Evolutionary conservation across 2,329 filamentous ascomycete species (phyloP), one percentile per base, ranked within the genome.

Genomic region (Alternaria sp.): DNA sequence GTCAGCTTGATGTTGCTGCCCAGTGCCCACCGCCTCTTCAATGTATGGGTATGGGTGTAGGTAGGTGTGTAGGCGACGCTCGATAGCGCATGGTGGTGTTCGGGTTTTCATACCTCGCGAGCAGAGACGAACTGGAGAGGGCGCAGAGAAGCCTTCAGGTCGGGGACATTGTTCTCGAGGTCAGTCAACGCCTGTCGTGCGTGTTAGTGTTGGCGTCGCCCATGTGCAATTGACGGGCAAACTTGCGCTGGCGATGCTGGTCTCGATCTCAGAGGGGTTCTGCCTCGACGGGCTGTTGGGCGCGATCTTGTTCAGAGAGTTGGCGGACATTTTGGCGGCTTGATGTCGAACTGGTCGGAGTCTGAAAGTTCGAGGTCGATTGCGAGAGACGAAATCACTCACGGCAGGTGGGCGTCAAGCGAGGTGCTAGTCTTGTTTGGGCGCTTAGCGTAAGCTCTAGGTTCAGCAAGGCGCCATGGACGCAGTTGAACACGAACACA

Each of bases 41-140:
- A 70, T 74, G 69, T 64, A 62, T 57, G 53, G 32, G 49, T 65
- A 41, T 64, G 62, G 51, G 51, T 57, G 56, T 62, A 36, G 30
- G 63, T 65, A 63, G 63, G 66, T 67, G 65, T 68, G 58, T 70
- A 71, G 67, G 66, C 68, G 67, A 62, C 42, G 62, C 61, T 66
- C 65, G 67, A 70, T 64, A 70, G 71, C 71, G 73, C 68, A 68
- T 69, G 61, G 66, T 49, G 48, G 59, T 44, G 18, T 59, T 59
- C 52, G 59, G 57, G 73, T 76, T 69, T 59, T 89, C 93, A 93
- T 91, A 99, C 95, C 94, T 99, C 95, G 85, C 94, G 93, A 82
- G 95, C 95, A 86, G 92, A 96, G 83, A 96, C 92, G 85, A 99
- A 94, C 89, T 99, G 95, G 85, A 99, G 90, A 84, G 95, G 95